Base-by-base conservation (phyloP, 2,329 filamentous ascomycete genomes). In the Fusarium pseudonygamai region DNA sequence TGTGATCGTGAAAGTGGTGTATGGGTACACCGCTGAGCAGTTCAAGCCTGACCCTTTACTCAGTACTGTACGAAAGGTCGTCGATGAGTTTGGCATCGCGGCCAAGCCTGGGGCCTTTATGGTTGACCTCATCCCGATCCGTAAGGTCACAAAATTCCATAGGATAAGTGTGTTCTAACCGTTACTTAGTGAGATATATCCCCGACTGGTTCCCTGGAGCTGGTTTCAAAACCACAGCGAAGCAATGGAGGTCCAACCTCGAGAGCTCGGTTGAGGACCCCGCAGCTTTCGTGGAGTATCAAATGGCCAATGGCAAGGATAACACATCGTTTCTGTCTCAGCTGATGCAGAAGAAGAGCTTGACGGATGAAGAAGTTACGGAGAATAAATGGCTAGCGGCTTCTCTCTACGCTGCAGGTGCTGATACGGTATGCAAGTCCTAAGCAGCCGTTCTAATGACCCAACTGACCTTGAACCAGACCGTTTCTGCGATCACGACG, bases 391-490 rank as follows among this genome's bases (percentile, higher is more conserved):
- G 68, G 71, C 50, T 74, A 6, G 73, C 71, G 1, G 64, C 65
- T 30, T 69, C 74, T 3, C 30, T 76, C 3, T 76, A 76, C n/a
- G 69, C 71, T 4, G 73, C 67, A 4, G 74, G 74, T 20, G 73
- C 74, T 3, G 74, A 75, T 64, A 76, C 74, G 1, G 73, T 75
- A 40, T 32, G 59, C 1, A 30, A 30, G 28, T 7, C 6, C 28
- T 30, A 30, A 30, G 28, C 28, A 30, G 28, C 9, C 7, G 28
- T 30, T 30, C 28, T 30, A 30, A 30, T 5, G 4, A 5, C 40
- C 7, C 3, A 28, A 16, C 34, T 18, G 2, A 32, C 11, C 4
- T 36, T 16, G 34, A 36, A 36, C 34, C 15, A 74, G 72, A 74
- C 72, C 1, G 72, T 74, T 3, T 74, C 72, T 8, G 40, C 71